Percentiles rank a stretch among this genome's conserved stretches.
These are phyloP conservation scores for Cyberlindnera nakhonratchasimensis DNA, from an alignment of 805 yeast species.

Conservation along the genomic window DNA sequence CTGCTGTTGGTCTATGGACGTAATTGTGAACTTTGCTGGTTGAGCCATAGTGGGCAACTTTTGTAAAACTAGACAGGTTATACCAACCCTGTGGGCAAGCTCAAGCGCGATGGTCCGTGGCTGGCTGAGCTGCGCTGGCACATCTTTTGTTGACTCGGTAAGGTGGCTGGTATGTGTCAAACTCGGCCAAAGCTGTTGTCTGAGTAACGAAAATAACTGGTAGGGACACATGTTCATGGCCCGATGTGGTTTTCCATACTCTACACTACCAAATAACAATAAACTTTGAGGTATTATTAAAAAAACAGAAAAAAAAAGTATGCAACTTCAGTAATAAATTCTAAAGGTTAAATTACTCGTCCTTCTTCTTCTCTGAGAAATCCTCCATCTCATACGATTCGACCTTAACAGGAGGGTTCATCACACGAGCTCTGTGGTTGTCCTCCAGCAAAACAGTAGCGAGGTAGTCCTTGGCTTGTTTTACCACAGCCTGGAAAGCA, in stretches of 20 bases:
- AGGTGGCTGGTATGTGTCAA: conserved; percentile 15
- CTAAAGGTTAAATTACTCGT: too few species aligned
- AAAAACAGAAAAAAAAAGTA: background rate
- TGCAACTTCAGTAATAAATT: too few species aligned
- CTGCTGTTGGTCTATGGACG: conserved; percentile 10
- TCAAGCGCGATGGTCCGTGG: too few species aligned
- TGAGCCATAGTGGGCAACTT: too few species aligned
- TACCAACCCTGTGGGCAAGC: too few species aligned
- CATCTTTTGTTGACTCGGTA: background rate
- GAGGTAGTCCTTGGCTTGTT: conserved; percentile 51
- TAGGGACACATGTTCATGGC: background rate
- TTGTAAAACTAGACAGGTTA: too few species aligned
- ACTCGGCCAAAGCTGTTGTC: background rate
- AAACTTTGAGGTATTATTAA: too few species aligned
- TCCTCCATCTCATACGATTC: conserved; percentile 34
- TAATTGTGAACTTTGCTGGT: background rate
- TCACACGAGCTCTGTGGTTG: conserved; percentile 32
- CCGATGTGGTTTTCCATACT: background rate
- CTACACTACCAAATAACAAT: too few species aligned
- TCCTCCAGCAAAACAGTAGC: conserved; percentile 60
- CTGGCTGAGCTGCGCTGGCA: conserved; percentile 8
- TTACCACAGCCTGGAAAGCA: conserved; percentile 52
- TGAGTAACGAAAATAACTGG: background rate
- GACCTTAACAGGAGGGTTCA: conserved; percentile 5
- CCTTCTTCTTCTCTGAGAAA: conserved; percentile 22